Base-by-base conservation (phyloP, 2,329 filamentous ascomycete species). In the Ascochyta viciae-villosae region DNA sequence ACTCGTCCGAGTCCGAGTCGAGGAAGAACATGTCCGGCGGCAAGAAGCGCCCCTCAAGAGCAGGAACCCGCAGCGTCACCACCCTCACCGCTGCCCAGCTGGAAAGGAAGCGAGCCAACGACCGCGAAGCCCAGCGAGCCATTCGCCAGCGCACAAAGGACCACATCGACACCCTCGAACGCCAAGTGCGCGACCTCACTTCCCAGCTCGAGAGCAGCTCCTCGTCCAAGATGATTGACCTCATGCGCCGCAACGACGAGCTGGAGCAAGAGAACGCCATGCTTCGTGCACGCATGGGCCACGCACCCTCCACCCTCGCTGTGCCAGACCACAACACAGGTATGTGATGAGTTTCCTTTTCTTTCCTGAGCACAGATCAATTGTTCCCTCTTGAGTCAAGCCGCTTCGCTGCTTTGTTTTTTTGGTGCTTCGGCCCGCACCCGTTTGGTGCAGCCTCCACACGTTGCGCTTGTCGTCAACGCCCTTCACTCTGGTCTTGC, bases 131-230 rank as follows among this genome's bases (percentile, higher is more conserved):
- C 50, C 84, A 86, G 67, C 78, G 83, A 61, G 83, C 83, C 44
- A 86, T 85, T 61, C 81, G 84, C 27, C 82, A 85, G 66, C 74
- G 84, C 57, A 86, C 83, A 38, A 85, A 84, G 61, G 82, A 85
- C 61, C 83, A 85, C 67, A 85, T 85, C 57, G 83, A 86, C 60
- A 76, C 75, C 26, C 77, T 86, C n/a, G 83, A 86, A 63, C 74
- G 78, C 44, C 81, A 82, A 54, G 80, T 85, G 42, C 78, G 78
- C 39, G 83, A 85, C 41, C 75, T 86, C 43, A 80, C 77, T 44
- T 72, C 78, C 10, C 79, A 78, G 49, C 75, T 78, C 29, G 81
- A 85, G 40, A 72, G 71, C 51, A 77, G 70, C 56, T 76, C 74
- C 8, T 77, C 72, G 12, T 74, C 77, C 54, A 81, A 80, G 65